These are phyloP conservation scores for Triangularia verruculosa DNA, from an alignment of 2,329 filamentous ascomycete species.

Conservation along the genomic window DNA sequence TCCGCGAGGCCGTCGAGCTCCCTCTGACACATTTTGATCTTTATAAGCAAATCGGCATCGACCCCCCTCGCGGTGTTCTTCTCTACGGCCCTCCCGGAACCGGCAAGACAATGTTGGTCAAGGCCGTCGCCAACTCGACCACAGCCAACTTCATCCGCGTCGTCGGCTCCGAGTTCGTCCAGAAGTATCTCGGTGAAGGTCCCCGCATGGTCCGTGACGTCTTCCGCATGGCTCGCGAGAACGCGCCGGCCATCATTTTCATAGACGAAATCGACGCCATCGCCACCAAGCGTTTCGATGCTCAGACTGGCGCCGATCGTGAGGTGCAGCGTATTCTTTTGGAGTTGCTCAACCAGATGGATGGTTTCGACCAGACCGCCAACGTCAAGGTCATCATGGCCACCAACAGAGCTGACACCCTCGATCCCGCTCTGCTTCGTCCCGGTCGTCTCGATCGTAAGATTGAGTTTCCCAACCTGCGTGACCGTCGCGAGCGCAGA, in stretches of 20 bases:
- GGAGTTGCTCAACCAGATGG: constrained; percentile 98
- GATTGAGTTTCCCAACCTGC: constrained; percentile 96
- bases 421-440: constrained; percentile 90
- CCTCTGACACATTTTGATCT: constrained; percentile 97
- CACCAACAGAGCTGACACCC: constrained; percentile 94
- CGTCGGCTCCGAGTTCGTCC: constrained; percentile 96
- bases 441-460: constrained; percentile 95
- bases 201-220: constrained; percentile 99
- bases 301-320: constrained; percentile 94
- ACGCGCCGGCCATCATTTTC: constrained; percentile 97
- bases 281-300: constrained; percentile 98
- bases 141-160: constrained; percentile 98
- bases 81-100: constrained; percentile 95
- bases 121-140: constrained; percentile 97
- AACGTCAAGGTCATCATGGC: constrained; percentile 99
- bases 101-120: constrained; percentile 96
- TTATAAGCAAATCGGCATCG: constrained; percentile 98
- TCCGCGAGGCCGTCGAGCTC: constrained; percentile 93
- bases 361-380: constrained; percentile 96
- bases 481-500: constrained; percentile 89
- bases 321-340: constrained; percentile 98
- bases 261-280: constrained; percentile 99
- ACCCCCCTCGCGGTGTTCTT: constrained; percentile 92
- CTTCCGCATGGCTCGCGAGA: constrained; percentile 98
- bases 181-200: constrained; percentile 97